Evolutionary conservation across 768 basidiomycete genomes (phyloP).

Genomic region (Russula earlei): DNA sequence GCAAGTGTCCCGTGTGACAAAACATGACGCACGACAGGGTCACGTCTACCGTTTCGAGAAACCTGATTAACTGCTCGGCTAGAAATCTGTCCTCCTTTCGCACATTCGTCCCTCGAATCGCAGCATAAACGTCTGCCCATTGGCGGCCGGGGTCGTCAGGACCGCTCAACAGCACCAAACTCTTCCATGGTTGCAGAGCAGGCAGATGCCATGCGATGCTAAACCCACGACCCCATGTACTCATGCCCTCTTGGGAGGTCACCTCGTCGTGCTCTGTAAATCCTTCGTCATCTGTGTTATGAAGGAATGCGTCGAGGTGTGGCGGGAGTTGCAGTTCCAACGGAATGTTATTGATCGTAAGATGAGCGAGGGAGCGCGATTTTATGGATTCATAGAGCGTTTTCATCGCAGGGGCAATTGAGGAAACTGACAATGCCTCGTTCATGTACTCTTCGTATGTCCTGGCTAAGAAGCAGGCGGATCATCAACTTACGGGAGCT

Average conservation of each 20-base stretch:
- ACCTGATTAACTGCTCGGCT: constrained; percentile 64
- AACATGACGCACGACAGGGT: constrained; percentile 57
- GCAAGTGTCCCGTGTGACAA: not conserved
- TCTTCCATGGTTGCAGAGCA: constrained; percentile 84
- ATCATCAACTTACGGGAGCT: not conserved
- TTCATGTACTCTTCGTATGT: constrained; percentile 46
- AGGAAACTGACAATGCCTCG: constrained; percentile 54
- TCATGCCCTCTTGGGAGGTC: constrained; percentile 41
- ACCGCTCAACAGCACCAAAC: constrained; percentile 66
- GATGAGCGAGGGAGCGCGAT: constrained; percentile 61
- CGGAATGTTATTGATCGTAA: constrained; percentile 69
- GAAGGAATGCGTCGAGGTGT: constrained; percentile 60
- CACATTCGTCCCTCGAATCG: constrained; percentile 48
- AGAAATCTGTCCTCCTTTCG: constrained; percentile 55
- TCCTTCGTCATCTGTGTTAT: constrained; percentile 51
- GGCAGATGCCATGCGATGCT: constrained; percentile 66
- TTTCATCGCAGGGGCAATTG: constrained; percentile 74
- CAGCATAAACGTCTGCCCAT: constrained; percentile 45
- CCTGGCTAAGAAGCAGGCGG: constrained; percentile 37
- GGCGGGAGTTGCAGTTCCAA: constrained; percentile 85
- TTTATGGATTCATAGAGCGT: constrained; percentile 72
- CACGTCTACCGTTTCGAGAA: constrained; percentile 64
- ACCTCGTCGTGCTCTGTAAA: constrained; percentile 37
- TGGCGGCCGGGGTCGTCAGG: constrained; percentile 35
- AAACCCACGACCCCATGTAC: constrained; percentile 58